Percentiles rank a stretch among this genome's conserved stretches.
These are phyloP conservation scores for Fusarium sp. DNA, from an alignment of 2,329 filamentous ascomycete species.

Conservation along the genomic window DNA sequence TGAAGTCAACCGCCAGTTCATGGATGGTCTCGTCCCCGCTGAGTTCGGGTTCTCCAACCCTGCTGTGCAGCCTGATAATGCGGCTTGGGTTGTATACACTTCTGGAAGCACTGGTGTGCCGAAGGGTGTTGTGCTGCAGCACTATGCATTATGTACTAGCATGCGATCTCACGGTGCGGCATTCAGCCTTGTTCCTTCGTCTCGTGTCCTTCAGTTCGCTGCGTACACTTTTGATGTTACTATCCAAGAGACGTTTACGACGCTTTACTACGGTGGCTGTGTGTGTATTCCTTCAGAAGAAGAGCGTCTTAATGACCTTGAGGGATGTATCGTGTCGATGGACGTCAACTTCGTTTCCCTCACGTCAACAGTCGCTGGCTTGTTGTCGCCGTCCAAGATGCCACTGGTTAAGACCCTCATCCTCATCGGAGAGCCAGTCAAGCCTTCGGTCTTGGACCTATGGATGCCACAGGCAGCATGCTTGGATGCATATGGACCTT, in stretches of 20 bases:
- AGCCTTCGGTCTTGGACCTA: neutral
- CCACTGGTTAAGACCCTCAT: neutral
- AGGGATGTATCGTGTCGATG: neutral
- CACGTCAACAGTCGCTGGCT: neutral
- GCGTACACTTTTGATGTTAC: neutral
- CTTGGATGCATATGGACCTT: neutral
- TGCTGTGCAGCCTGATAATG: neutral
- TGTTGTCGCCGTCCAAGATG: neutral
- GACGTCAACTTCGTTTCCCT: neutral
- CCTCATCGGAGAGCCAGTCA: neutral
- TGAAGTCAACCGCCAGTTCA: neutral
- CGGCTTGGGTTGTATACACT: neutral
- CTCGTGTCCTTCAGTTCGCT: neutral
- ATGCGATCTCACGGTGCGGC: neutral
- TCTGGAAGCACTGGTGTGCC: conserved; percentile 1
- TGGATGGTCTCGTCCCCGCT: neutral
- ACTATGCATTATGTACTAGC: neutral
- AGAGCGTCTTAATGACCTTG: neutral
- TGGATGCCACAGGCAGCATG: conserved; percentile 2
- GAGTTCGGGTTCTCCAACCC: neutral
- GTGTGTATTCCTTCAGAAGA: neutral
- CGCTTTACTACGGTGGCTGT: neutral
- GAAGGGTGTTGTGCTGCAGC: neutral
- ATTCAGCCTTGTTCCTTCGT: neutral
- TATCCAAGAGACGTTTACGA: neutral